Conservation (phyloP, 371 early-diverging fungal species). For the Gilbertella persicaria region DNA sequence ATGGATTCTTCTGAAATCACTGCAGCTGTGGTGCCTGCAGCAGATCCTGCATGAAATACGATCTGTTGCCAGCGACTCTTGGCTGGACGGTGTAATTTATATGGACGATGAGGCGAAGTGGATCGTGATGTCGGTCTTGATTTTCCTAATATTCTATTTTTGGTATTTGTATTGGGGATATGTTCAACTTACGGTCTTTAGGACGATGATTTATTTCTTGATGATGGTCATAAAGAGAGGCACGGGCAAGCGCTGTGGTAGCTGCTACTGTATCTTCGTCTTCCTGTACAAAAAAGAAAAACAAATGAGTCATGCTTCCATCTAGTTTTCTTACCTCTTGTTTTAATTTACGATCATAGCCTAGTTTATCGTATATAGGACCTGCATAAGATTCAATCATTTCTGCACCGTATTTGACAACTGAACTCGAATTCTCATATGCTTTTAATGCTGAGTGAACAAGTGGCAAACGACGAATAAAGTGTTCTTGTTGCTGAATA, state of each 20-base stretch:
- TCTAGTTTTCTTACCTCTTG: conserved; percentile 7
- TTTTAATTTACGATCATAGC: conserved; percentile 23
- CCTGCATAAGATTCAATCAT: conserved; percentile 75
- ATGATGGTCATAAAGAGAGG: conserved; percentile 30
- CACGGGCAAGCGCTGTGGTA: conserved; percentile 34
- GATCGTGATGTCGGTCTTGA: conserved; percentile 30
- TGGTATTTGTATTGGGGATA: background rate
- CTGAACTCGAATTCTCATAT: conserved; percentile 71
- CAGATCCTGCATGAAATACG: conserved; percentile 65
- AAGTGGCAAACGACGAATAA: conserved; percentile 77
- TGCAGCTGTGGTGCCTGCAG: conserved; percentile 68
- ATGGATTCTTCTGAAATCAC: conserved; percentile 75
- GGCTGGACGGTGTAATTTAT: conserved; percentile 13
- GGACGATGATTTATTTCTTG: conserved; percentile 3
- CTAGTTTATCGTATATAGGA: conserved; percentile 47
- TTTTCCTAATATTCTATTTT: conserved; percentile 2
- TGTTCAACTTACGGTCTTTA: conserved; percentile 8
- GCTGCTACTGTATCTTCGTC: conserved; percentile 41
- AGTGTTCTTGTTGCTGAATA: conserved; percentile 35
- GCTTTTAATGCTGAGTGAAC: conserved; percentile 76
- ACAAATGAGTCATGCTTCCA: background rate
- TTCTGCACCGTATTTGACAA: conserved; percentile 66
- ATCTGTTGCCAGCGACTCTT: conserved; percentile 65
- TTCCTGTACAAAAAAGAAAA: conserved; percentile 12
- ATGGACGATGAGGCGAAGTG: conserved; percentile 38